These are phyloP conservation scores for Auricularia cornea DNA, from an alignment of 768 basidiomycete species.

Conservation along the genomic window DNA sequence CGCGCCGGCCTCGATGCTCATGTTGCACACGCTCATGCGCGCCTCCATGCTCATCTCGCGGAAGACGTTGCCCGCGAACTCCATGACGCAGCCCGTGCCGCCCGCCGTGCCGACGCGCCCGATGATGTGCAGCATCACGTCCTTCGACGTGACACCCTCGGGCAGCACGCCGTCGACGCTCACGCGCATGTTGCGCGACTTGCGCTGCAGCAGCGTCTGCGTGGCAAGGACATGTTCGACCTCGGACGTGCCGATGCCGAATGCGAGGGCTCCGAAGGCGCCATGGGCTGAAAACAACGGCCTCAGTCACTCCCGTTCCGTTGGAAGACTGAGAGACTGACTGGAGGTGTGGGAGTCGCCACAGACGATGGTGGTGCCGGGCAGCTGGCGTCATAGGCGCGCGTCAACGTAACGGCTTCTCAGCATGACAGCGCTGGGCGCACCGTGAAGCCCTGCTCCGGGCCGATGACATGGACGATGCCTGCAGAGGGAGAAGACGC, in stretches of 20 bases:
- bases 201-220: conserved; percentile 79
- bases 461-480: conserved; percentile 85
- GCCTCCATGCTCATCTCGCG: conserved; percentile 83
- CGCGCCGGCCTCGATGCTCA: conserved; percentile 93
- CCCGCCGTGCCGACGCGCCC: conserved; percentile 90
- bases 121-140: conserved; percentile 85
- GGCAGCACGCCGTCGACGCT: conserved; percentile 73
- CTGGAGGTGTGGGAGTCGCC: conserved; percentile 93
- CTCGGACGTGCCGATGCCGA: conserved; percentile 90
- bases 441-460: conserved; percentile 89
- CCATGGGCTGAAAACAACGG: conserved; percentile 56
- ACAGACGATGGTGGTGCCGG: conserved; percentile 77
- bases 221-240: conserved; percentile 93
- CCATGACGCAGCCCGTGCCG: conserved; percentile 85
- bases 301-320: background rate
- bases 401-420: background rate
- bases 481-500: conserved; percentile 31
- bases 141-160: conserved; percentile 82
- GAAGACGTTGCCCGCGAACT: conserved; percentile 85
- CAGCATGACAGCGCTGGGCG: conserved; percentile 11
- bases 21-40: conserved; percentile 86
- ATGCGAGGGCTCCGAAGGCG: conserved; percentile 87
- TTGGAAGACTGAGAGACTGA: conserved; percentile 27
- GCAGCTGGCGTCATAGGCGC: conserved; percentile 35
- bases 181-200: conserved; percentile 89